These are phyloP conservation scores for Chrysoporthe austroafricana DNA, from an alignment of 2,329 filamentous ascomycete species.

Conservation along the genomic window DNA sequence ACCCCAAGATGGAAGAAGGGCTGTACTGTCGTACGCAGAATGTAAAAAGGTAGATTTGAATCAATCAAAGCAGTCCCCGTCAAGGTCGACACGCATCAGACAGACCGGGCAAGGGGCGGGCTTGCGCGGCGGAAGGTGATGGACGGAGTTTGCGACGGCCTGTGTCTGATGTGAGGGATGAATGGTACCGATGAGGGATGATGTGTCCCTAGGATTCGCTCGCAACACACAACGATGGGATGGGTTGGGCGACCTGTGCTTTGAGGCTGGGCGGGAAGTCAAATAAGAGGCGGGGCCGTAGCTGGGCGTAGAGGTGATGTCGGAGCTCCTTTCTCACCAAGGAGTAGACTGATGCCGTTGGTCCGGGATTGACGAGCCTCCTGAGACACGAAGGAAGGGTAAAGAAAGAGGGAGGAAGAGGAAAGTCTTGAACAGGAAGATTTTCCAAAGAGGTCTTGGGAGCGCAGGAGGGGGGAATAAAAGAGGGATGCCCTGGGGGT, in stretches of 20 bases:
- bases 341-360: constrained; percentile 33
- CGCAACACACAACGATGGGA: constrained; percentile 32
- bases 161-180: constrained; percentile 40
- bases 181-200: constrained; percentile 41
- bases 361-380: constrained; percentile 38
- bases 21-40: constrained; percentile 29
- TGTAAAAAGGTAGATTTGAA: constrained; percentile 31
- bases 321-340: constrained; percentile 15
- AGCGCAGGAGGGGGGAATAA: constrained; percentile 36
- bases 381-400: constrained; percentile 38
- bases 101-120: constrained; percentile 35
- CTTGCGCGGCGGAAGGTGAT: constrained; percentile 35
- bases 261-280: constrained; percentile 27
- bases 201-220: constrained; percentile 39
- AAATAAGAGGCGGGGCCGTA: constrained; percentile 24
- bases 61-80: constrained; percentile 38
- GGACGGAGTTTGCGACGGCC: constrained; percentile 40
- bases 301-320: constrained; percentile 15
- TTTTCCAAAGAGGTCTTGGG: constrained; percentile 41
- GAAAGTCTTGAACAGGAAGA: constrained; percentile 47
- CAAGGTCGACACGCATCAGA: constrained; percentile 38
- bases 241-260: constrained; percentile 19
- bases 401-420: constrained; percentile 43
- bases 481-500: constrained; percentile 44
- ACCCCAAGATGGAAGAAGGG: background rate